Percentiles rank a stretch among this genome's conserved stretches.
phyloP scores from a whole-genome alignment of 805 yeast genomes.

The Lipomyces yamadae region DNA sequence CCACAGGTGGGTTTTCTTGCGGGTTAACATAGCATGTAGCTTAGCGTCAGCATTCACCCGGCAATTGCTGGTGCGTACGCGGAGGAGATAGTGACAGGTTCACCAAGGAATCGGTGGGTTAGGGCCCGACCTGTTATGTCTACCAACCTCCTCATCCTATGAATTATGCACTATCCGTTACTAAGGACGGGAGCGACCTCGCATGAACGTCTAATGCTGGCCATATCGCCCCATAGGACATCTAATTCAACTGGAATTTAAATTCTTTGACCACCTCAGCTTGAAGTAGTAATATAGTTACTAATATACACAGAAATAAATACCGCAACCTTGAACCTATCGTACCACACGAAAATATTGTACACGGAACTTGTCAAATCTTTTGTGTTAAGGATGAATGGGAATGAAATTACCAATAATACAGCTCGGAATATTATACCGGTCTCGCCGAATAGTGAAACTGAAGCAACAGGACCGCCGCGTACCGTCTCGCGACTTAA shows the following conservation, averaged over 20 bases:
- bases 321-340: background rate
- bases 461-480: slow-evolving; percentile 89
- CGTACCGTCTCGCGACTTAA: slow-evolving; percentile 80
- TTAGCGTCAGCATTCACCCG: background rate
- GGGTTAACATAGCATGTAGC: slow-evolving; percentile 12
- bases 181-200: no score
- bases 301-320: background rate
- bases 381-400: slow-evolving; percentile 48
- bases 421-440: slow-evolving; percentile 94
- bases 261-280: no score
- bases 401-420: slow-evolving; percentile 96
- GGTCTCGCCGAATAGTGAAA: slow-evolving; percentile 88
- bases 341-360: background rate
- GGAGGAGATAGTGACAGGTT: background rate
- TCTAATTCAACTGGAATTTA: no score
- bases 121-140: no score
- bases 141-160: no score
- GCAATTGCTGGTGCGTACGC: background rate
- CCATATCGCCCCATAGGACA: no score
- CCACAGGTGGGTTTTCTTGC: slow-evolving; percentile 12
- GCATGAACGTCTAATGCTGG: no score
- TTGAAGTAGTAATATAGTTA: background rate
- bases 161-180: no score
- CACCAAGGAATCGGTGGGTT: no score
- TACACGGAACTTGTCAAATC: background rate